Evolutionary conservation across 306 rosid species (phyloP), one percentile per base, ranked within the genome.

Genomic region (Cicer chorassanicum): DNA sequence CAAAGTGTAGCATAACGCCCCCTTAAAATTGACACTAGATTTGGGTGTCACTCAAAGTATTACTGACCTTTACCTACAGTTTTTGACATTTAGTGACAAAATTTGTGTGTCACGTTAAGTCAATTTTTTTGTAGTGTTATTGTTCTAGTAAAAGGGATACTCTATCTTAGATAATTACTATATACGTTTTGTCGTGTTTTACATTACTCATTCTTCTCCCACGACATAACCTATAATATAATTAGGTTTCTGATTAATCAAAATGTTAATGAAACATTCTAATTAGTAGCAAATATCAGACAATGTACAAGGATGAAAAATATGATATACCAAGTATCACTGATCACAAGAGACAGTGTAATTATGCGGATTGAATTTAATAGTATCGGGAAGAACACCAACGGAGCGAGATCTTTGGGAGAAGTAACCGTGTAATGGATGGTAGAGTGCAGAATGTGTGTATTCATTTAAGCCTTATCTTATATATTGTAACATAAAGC

Each of bases 361-460:
- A 54, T 34, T 62, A 49, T 48, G 45, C 36, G 45, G 90, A 82
- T 93, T 86, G 88, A 93, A 91, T 80, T 60, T 82, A 14, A 91
- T 86, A 64, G 84, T 64, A 54, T 57, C 86, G 43, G 84, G 86
- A 45, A 89, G 88, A 77, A 93, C 94, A 38, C 98, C 96, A 13
- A 93, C 97, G 5, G 97, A 93, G 4, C 87, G 82, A 1, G 89
- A 79, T 56, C 90, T 82, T 71, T 87, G 92, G 18, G 96, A 85
- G 83, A 93, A 93, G 82, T 91, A 91, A 43, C 97, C 94, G 72
- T 88, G 88, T 40, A 72, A 67, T 6, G 97, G 89, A 73, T 93
- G 94, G 66, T 93, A 29, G 36, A 29, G 36, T 29, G 36, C 36
- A 29, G 5, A 29, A 29, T 29, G 36, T 4, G 5, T 29, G 36